Evolutionary conservation across 148 eudicot species (phyloP).

Genomic region (Cornus suecica): DNA sequence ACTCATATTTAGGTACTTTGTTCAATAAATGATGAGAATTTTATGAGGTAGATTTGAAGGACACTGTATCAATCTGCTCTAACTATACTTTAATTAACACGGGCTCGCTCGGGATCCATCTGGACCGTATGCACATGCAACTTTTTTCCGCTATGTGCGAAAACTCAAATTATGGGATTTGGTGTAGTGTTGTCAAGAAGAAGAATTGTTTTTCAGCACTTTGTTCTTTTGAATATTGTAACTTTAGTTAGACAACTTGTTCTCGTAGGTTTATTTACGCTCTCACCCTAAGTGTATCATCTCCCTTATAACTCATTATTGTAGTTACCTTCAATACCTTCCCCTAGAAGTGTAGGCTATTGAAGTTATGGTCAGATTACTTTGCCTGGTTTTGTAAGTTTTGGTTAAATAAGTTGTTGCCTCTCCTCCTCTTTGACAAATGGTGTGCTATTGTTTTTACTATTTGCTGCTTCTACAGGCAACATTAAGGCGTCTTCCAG

Average conservation of each 20-base stretch:
- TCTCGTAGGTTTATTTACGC: neutral
- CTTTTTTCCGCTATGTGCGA: neutral
- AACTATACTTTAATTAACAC: too few relatives aligned
- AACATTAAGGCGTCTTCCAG: slow-evolving; percentile 61
- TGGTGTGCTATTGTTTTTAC: neutral
- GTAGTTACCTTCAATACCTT: neutral
- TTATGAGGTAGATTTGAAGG: neutral
- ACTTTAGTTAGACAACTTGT: neutral
- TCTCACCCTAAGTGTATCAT: neutral
- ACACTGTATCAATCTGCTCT: neutral
- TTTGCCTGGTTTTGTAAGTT: neutral
- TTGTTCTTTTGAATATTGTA: too few relatives aligned
- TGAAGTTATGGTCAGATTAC: neutral
- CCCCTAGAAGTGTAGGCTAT: neutral
- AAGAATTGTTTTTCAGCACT: neutral
- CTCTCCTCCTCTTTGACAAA: neutral
- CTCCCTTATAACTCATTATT: neutral
- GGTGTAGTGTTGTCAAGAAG: neutral
- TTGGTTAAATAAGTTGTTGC: neutral
- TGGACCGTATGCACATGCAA: neutral
- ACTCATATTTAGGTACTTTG: neutral
- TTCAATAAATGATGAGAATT: neutral
- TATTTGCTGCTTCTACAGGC: slow-evolving; percentile 30
- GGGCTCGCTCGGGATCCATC: neutral
- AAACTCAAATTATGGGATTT: neutral